Percentiles rank a stretch among this genome's conserved stretches.
phyloP scores from a whole-genome alignment of 2,329 filamentous ascomycete genomes.

The Hypoxylon sp. region DNA sequence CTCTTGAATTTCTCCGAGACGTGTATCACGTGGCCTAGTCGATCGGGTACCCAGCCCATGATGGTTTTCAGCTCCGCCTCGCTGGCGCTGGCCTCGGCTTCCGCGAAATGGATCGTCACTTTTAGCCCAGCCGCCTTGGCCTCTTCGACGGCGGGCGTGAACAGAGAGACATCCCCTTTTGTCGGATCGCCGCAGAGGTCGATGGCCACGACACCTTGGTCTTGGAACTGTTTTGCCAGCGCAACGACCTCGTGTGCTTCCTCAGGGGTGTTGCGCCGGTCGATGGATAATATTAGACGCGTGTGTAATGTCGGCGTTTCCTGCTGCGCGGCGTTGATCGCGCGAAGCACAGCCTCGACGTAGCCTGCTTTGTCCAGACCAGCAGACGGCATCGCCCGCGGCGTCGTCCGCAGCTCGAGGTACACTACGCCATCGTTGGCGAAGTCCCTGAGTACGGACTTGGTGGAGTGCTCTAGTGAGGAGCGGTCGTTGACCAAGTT shows the following conservation, averaged over 20 bases:
- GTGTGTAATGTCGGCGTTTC: conserved; percentile 63
- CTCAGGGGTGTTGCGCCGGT: conserved; percentile 70
- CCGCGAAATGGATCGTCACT: conserved; percentile 83
- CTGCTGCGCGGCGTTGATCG: conserved; percentile 61
- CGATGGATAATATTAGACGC: conserved; percentile 79
- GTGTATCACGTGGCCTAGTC: conserved; percentile 84
- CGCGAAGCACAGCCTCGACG: conserved; percentile 72
- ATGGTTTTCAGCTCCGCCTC: conserved; percentile 72
- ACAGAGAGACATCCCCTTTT: conserved; percentile 70
- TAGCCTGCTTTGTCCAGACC: conserved; percentile 73
- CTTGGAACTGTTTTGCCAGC: conserved; percentile 69
- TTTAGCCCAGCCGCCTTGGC: conserved; percentile 68
- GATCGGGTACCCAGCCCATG: conserved; percentile 73
- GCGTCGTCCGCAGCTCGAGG: conserved; percentile 84
- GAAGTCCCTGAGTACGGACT: conserved; percentile 75
- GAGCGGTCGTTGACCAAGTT: conserved; percentile 73
- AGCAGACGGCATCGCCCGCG: conserved; percentile 69
- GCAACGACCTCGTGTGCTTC: conserved; percentile 74
- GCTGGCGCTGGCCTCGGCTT: conserved; percentile 69
- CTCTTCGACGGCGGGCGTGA: conserved; percentile 68
- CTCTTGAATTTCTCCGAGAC: conserved; percentile 71
- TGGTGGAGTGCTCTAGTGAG: conserved; percentile 72
- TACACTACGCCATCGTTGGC: conserved; percentile 78
- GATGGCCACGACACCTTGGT: conserved; percentile 74
- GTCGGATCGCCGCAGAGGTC: conserved; percentile 84